These are phyloP conservation scores for Zychaea mexicana DNA, from an alignment of 371 early-diverging fungal species.

Conservation along the genomic window DNA sequence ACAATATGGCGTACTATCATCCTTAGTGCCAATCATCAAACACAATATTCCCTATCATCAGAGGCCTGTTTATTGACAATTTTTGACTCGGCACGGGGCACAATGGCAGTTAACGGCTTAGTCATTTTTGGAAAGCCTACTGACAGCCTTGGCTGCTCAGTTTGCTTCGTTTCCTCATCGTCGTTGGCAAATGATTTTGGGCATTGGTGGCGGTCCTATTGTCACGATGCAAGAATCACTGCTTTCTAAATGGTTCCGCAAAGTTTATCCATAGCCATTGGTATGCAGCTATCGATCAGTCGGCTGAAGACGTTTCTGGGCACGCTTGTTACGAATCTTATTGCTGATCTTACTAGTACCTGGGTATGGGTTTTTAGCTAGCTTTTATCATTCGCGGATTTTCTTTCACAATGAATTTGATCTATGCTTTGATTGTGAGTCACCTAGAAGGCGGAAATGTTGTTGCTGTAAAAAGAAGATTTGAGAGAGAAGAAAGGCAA, in stretches of 20 bases:
- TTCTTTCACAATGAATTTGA: constrained; percentile 45
- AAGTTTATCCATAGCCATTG: constrained; percentile 35
- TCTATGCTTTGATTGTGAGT: constrained; percentile 47
- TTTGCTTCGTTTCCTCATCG: constrained; percentile 45
- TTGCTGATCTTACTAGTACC: constrained; percentile 40
- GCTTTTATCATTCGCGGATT: constrained; percentile 49
- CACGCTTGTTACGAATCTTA: constrained; percentile 44
- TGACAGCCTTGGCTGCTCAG: constrained; percentile 50
- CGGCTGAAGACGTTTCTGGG: constrained; percentile 53
- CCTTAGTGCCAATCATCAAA: constrained; percentile 55
- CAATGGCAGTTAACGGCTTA: constrained; percentile 39
- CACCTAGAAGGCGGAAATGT: constrained; percentile 29
- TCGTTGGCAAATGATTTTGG: constrained; percentile 56
- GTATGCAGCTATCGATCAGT: constrained; percentile 56
- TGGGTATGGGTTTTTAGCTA: constrained; percentile 58
- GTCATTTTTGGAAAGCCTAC: constrained; percentile 46
- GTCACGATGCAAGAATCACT: constrained; percentile 64
- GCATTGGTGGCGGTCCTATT: constrained; percentile 57
- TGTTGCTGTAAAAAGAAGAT: constrained; percentile 33
- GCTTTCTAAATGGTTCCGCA: constrained; percentile 60
- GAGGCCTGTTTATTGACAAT: constrained; percentile 52
- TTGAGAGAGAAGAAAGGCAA: no score
- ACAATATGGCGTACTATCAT: constrained; percentile 53
- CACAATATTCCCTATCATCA: constrained; percentile 56
- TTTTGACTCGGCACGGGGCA: constrained; percentile 58